These are phyloP conservation scores for Tylopilus sp. DNA, from an alignment of 768 basidiomycete genomes.

Conservation along the genomic window DNA sequence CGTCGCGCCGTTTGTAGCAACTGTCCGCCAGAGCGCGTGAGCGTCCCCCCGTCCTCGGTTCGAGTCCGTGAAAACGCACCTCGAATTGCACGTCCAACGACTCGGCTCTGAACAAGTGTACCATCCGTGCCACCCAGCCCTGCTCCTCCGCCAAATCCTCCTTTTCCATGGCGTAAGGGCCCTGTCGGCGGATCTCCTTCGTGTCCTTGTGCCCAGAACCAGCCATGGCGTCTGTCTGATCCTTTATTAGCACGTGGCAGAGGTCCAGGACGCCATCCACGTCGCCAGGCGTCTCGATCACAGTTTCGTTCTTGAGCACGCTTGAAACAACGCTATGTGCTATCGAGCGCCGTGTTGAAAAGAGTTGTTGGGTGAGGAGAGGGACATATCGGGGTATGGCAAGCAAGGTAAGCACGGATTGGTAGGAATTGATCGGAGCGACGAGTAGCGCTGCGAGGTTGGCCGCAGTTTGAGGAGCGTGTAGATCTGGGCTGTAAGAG, in stretches of 20 bases:
- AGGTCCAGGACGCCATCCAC: slow-evolving; percentile 91
- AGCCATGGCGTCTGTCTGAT: slow-evolving; percentile 59
- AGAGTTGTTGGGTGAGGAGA: slow-evolving; percentile 81
- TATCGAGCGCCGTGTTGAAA: slow-evolving; percentile 85
- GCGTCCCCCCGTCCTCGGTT: too few species aligned
- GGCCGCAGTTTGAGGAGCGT: slow-evolving; percentile 79
- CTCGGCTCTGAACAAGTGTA: slow-evolving; percentile 90
- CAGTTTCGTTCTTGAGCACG: slow-evolving; percentile 94
- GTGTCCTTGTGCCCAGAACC: slow-evolving; percentile 27
- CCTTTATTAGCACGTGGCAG: slow-evolving; percentile 88
- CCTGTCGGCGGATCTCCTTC: slow-evolving; percentile 53
- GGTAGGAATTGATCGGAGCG: slow-evolving; percentile 94
- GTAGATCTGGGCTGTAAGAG: slow-evolving; percentile 79
- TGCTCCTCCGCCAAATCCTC: slow-evolving; percentile 98
- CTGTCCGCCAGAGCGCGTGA: slow-evolving; percentile 45
- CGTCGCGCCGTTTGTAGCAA: slow-evolving; percentile 87
- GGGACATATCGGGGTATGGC: slow-evolving; percentile 89
- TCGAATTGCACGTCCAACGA: slow-evolving; percentile 87
- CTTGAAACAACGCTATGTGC: slow-evolving; percentile 94
- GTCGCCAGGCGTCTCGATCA: slow-evolving; percentile 91
- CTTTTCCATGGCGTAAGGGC: slow-evolving; percentile 61
- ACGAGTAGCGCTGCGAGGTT: slow-evolving; percentile 91
- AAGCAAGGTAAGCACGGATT: slow-evolving; percentile 94
- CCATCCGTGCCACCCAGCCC: slow-evolving; percentile 98
- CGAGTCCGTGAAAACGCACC: too few species aligned